These are phyloP conservation scores for Mycena filopes DNA, from an alignment of 768 basidiomycete species.

Conservation along the genomic window DNA sequence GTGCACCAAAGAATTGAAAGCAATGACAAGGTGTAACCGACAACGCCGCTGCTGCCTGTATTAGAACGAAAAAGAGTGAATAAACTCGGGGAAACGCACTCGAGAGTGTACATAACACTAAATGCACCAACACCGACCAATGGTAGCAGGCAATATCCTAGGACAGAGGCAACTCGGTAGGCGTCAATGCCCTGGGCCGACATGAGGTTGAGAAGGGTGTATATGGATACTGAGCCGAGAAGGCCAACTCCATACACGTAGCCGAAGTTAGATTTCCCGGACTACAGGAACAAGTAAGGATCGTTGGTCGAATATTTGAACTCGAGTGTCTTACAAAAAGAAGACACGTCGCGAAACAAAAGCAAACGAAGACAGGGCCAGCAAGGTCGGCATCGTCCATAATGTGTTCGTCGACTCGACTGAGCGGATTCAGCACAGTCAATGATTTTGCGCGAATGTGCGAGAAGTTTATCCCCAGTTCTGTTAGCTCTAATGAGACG, in stretches of 20 bases:
- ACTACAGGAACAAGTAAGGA: constrained; percentile 59
- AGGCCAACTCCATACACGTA: constrained; percentile 98
- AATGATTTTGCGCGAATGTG: constrained; percentile 95
- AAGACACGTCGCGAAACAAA: constrained; percentile 93
- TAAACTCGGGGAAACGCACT: constrained; percentile 66
- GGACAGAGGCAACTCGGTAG: constrained; percentile 92
- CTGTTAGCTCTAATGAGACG: constrained; percentile 51
- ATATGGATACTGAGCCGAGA: constrained; percentile 92
- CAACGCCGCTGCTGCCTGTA: constrained; percentile 64
- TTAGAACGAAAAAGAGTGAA: constrained; percentile 24
- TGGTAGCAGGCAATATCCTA: constrained; percentile 96
- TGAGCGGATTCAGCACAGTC: constrained; percentile 94
- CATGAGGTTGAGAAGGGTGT: constrained; percentile 97
- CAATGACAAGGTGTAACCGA: constrained; percentile 87
- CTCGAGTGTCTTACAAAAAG: constrained; percentile 79
- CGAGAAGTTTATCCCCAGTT: constrained; percentile 96
- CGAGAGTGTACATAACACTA: constrained; percentile 86
- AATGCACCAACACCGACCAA: constrained; percentile 95
- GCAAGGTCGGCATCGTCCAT: constrained; percentile 99
- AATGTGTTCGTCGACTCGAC: constrained; percentile 85
- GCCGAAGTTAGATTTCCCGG: constrained; percentile 97
- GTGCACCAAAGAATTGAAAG: constrained; percentile 97
- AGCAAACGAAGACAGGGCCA: constrained; percentile 93
- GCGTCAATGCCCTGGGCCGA: constrained; percentile 94
- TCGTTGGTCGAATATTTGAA: neutral